A percentile compares a stretch with the other conserved stretches of the same genome.
These are phyloP conservation scores for Cystofilobasidium ferigula DNA, from an alignment of 768 basidiomycete species.

Conservation along the genomic window DNA sequence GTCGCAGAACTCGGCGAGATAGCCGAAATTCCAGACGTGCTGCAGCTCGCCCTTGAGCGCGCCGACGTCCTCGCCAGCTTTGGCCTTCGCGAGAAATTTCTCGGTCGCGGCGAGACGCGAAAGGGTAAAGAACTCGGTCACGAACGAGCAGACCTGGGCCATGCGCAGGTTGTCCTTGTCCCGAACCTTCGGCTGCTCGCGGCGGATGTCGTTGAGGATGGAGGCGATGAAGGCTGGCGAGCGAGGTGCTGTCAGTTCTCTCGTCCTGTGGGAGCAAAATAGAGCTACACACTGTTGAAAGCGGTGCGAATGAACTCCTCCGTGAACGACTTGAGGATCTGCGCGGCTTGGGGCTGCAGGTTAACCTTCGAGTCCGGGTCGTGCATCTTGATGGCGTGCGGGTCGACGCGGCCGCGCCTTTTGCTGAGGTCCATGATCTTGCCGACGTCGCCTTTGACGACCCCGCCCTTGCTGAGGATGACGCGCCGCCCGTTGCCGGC, in stretches of 20 bases:
- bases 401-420: conserved; percentile 40
- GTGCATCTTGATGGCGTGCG: background rate
- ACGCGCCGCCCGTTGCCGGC: conserved; percentile 41
- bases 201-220: conserved; percentile 83
- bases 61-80: conserved; percentile 6
- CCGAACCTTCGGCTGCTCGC: conserved; percentile 81
- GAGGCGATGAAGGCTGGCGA: conserved; percentile 69
- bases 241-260: conserved; percentile 39
- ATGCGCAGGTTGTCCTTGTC: conserved; percentile 88
- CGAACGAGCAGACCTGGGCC: conserved; percentile 78
- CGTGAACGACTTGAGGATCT: conserved; percentile 54
- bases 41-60: background rate
- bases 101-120: conserved; percentile 39
- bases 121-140: conserved; percentile 75
- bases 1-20: conserved; percentile 58
- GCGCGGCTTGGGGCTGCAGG: conserved; percentile 38
- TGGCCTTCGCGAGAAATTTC: background rate
- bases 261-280: too few relatives aligned
- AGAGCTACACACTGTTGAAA: conserved; percentile 74
- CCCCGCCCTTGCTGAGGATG: conserved; percentile 76
- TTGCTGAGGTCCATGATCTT: conserved; percentile 61
- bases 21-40: conserved; percentile 16
- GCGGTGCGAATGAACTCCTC: conserved; percentile 64
- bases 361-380: conserved; percentile 11
- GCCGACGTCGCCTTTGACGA: conserved; percentile 57